These are phyloP conservation scores for Grigorovia jiainica DNA, from an alignment of 805 yeast genomes.

Conservation along the genomic window DNA sequence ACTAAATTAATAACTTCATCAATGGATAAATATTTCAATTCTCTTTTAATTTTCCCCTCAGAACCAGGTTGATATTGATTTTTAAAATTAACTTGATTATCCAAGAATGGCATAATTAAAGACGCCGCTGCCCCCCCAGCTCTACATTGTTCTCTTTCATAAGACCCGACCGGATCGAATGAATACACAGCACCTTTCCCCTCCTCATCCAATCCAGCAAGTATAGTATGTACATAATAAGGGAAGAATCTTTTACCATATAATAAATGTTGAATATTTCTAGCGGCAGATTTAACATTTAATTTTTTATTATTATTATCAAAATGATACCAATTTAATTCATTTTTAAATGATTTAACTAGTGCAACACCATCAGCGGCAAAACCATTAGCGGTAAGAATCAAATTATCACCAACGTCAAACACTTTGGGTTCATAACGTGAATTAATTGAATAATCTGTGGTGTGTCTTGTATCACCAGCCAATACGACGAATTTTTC, in stretches of 20 bases:
- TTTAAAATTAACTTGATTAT: constrained; percentile 92
- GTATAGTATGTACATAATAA: constrained; percentile 86
- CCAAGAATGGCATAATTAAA: constrained; percentile 93
- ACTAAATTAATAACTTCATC: constrained; percentile 85
- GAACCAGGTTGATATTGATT: constrained; percentile 81
- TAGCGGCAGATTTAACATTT: constrained; percentile 66
- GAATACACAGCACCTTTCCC: constrained; percentile 95
- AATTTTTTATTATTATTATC: constrained; percentile 65
- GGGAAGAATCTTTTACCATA: constrained; percentile 96
- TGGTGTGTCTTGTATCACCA: constrained; percentile 95
- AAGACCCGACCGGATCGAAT: constrained; percentile 96
- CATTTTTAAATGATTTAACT: constrained; percentile 56
- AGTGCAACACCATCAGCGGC: constrained; percentile 90
- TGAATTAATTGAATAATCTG: constrained; percentile 88
- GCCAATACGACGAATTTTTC: constrained; percentile 94
- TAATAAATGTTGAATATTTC: constrained; percentile 79
- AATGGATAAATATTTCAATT: constrained; percentile 52
- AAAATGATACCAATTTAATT: constrained; percentile 86
- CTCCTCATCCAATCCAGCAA: constrained; percentile 79
- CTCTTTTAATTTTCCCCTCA: constrained; percentile 55
- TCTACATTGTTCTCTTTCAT: constrained; percentile 93
- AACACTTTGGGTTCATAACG: constrained; percentile 87
- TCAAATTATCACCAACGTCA: constrained; percentile 77
- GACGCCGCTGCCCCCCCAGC: constrained; percentile 98
- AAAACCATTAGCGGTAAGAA: constrained; percentile 91